Evolutionary conservation across 208 protist genomes (phyloP).

Genomic region (Leishmania major): DNA sequence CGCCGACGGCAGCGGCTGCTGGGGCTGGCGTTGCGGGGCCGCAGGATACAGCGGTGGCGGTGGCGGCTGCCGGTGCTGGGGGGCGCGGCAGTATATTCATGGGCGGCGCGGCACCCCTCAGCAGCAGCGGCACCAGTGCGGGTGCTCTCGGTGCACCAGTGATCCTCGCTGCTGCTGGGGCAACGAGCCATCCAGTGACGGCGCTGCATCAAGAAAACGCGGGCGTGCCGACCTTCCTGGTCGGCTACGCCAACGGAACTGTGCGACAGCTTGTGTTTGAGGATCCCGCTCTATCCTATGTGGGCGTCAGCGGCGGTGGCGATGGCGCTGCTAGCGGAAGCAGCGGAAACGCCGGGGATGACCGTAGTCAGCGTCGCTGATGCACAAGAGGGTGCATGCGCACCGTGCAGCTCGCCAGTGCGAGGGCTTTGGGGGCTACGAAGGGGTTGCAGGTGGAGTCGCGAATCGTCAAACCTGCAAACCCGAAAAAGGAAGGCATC

Average conservation of each 20-base stretch:
- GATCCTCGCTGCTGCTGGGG: background rate
- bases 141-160: background rate
- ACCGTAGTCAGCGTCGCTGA: constrained; percentile 16
- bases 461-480: background rate
- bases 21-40: background rate
- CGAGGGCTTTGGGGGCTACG: background rate
- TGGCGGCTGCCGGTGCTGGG: background rate
- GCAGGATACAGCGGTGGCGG: background rate
- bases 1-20: background rate
- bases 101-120: background rate
- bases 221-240: constrained; percentile 72
- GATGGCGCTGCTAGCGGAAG: constrained; percentile 9
- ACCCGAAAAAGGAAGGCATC: background rate
- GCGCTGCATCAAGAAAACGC: constrained; percentile 54
- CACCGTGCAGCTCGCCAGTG: background rate
- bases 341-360: constrained; percentile 5
- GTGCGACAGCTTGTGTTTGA: constrained; percentile 66
- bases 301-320: constrained; percentile 14
- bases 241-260: constrained; percentile 69
- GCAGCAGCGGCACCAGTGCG: background rate
- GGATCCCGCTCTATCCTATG: constrained; percentile 15
- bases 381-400: background rate
- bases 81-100: background rate
- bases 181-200: constrained; percentile 56
- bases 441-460: background rate